phyloP scores from a whole-genome alignment of 108 stramenopile species.

The Fragilariopsis cylindrus region DNA sequence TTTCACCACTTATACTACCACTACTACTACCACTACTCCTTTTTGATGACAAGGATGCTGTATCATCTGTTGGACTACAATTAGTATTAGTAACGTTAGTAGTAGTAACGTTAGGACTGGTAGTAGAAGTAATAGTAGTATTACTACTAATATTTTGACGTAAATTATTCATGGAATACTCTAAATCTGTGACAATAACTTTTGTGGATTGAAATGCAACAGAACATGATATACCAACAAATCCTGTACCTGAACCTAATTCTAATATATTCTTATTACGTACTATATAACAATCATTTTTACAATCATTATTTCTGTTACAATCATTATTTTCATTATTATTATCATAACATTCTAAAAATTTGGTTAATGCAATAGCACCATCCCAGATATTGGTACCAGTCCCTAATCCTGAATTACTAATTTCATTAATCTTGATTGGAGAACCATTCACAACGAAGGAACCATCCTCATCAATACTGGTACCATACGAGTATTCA shows the following conservation, averaged over 20 bases:
- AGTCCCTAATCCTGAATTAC: constrained; percentile 38
- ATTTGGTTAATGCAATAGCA: constrained; percentile 44
- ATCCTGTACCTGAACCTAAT: constrained; percentile 68
- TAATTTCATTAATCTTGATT: neutral
- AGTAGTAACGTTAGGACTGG: constrained; percentile 6
- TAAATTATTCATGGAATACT: constrained; percentile 56
- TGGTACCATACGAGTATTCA: neutral
- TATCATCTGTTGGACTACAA: constrained; percentile 25
- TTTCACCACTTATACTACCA: neutral
- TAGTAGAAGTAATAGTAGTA: constrained; percentile 16
- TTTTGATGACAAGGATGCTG: too few species aligned
- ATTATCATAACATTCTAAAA: neutral
- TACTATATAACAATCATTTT: constrained; percentile 14
- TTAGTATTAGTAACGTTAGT: neutral
- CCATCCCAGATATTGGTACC: constrained; percentile 80
- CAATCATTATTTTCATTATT: neutral
- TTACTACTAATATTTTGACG: constrained; percentile 35
- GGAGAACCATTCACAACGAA: neutral
- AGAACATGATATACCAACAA: constrained; percentile 59
- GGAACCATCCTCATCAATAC: neutral
- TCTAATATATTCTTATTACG: constrained; percentile 51
- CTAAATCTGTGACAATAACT: constrained; percentile 70
- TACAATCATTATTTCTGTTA: neutral
- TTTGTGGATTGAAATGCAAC: constrained; percentile 45
- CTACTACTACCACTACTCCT: too few species aligned